Percentiles rank a stretch among this genome's conserved stretches.
These are phyloP conservation scores for Prorocentrum cordatum DNA, from an alignment of 169 alveolate species.

Conservation along the genomic window DNA sequence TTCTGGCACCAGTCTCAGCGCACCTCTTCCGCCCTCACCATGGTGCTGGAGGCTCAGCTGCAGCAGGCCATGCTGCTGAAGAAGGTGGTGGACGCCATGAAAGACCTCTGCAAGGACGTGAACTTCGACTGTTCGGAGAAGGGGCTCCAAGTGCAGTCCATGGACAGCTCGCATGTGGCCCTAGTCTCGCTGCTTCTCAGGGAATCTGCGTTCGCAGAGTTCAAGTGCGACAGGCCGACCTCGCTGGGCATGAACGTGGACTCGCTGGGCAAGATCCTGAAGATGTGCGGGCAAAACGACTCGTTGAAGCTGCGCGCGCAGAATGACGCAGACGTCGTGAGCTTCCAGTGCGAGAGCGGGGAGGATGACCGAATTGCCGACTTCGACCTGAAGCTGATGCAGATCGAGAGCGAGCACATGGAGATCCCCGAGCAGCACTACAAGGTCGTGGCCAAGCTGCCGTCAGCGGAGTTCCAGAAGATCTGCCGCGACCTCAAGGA, in stretches of 20 bases:
- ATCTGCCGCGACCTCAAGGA: conserved; percentile 31
- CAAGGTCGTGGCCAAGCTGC: conserved; percentile 25
- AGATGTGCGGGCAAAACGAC: conserved; percentile 5
- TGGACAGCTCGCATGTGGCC: conserved; percentile 54
- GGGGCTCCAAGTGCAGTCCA: conserved; percentile 60
- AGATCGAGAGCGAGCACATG: conserved; percentile 52
- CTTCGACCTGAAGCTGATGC: conserved; percentile 32
- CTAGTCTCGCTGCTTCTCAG: conserved; percentile 7
- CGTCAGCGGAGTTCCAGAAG: conserved; percentile 21
- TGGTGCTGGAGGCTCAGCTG: conserved; percentile 31
- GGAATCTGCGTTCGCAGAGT: conserved; percentile 17
- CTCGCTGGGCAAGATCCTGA: conserved; percentile 6
- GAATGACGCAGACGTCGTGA: not conserved
- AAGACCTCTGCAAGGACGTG: conserved; percentile 46
- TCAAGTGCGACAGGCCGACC: conserved; percentile 19
- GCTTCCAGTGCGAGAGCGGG: conserved; percentile 29
- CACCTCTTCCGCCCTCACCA: too few relatives aligned
- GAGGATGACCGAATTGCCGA: conserved; percentile 32
- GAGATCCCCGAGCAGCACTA: conserved; percentile 58
- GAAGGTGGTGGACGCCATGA: conserved; percentile 62
- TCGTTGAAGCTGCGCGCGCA: too few relatives aligned
- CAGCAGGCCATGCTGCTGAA: conserved; percentile 37
- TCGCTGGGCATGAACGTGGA: conserved; percentile 24
- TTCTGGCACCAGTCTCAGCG: too few relatives aligned
- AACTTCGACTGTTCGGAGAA: conserved; percentile 44